Evolutionary conservation across 2,329 filamentous ascomycete species (phyloP), one percentile per base, ranked within the genome.

Genomic region (Fusarium kyushuense): DNA sequence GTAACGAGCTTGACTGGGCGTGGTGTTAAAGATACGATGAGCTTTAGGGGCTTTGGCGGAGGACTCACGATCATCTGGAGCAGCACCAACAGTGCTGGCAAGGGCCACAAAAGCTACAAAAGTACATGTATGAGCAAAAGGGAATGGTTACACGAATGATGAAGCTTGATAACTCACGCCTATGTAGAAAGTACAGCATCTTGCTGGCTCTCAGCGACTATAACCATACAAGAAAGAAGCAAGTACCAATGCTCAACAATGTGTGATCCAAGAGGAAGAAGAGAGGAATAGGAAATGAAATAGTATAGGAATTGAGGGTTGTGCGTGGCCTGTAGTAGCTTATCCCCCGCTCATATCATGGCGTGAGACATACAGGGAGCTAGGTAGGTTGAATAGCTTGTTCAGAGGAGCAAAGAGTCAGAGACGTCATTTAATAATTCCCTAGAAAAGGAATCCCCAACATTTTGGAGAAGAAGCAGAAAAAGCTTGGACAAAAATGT

Each of bases 1-100:
- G 90, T 90, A 74, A 97, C 91, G 72, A 98, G 91, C 79, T 99
- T 99, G 72, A 99, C 94, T 97, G 72, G 58, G 47, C 32, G 33
- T 2, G 9, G 53, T 47, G 57, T 74, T 43, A 72, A 69, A 35
- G 41, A n/a, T 33, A 25, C 29, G 21, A 35, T 53, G 36, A 65
- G 55, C 41, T 58, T 12, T 17, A 13, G 25, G 27, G 58, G 42
- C 30, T 30, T 36, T 21, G 41, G 33, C 27, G n/a, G 16, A 38
- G 41, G 36, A 36, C 77, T 72, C 54, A 81, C 79, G 73, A 72
- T 81, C 79, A 58, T 81, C 79, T 36, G 79, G 67, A 19, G 79
- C 78, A 25, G 78, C 76, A 30, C 78, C 78, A 21, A 78, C 53
- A 46, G 47, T 72, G 36, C 57, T 59, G 36, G 79, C 75, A 52